Evolutionary conservation across 139 green algal species (phyloP).

Genomic region (Haematococcus lacustris): DNA sequence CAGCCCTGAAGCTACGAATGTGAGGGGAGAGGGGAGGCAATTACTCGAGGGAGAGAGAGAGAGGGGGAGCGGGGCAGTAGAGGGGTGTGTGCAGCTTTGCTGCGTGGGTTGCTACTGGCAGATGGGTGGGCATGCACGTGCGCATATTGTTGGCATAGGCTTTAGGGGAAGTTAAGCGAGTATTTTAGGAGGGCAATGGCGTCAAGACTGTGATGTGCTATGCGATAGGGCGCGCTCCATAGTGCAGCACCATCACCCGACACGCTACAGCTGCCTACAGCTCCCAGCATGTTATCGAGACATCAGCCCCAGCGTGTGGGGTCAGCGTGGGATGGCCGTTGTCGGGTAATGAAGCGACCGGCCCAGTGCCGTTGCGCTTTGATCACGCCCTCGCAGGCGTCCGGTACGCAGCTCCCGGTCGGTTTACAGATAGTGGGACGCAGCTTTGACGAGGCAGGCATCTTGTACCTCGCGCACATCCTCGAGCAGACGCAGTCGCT

Average conservation of each 20-base stretch:
- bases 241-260: background rate
- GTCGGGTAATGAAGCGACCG: too few species aligned
- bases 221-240: too few species aligned
- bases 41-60: background rate
- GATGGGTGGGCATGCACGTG: background rate
- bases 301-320: too few species aligned
- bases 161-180: too few species aligned
- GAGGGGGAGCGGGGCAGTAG: background rate
- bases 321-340: too few species aligned
- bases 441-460: conserved; percentile 60
- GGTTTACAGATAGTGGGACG: conserved; percentile 75
- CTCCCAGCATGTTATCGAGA: background rate
- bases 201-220: too few species aligned
- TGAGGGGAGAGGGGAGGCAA: background rate
- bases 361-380: too few species aligned
- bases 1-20: too few species aligned
- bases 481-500: conserved; percentile 62
- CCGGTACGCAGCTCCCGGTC: conserved; percentile 44
- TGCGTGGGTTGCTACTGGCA: background rate
- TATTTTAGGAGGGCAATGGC: too few species aligned
- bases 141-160: background rate
- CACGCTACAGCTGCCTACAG: background rate
- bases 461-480: conserved; percentile 58
- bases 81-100: background rate
- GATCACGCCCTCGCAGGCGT: background rate